These are phyloP conservation scores for Apostasia shenzhenica DNA, from an alignment of 106 monocot species.

Conservation along the genomic window DNA sequence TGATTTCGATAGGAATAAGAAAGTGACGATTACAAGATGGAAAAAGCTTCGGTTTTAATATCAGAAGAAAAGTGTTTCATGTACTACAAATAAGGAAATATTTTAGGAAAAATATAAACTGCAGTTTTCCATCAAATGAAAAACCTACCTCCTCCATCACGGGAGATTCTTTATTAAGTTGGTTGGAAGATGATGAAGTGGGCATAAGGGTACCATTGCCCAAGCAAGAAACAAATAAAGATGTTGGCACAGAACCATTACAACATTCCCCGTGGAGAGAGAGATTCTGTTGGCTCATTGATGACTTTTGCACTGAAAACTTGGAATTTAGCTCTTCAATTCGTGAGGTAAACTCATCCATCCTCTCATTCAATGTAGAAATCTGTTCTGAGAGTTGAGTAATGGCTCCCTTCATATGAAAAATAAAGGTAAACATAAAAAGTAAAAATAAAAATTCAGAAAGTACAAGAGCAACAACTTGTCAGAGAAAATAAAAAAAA, in stretches of 20 bases:
- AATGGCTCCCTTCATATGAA: slow-evolving; percentile 40
- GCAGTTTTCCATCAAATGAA: neutral
- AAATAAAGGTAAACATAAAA: neutral
- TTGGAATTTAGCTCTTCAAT: slow-evolving; percentile 83
- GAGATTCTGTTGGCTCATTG: slow-evolving; percentile 59
- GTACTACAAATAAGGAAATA: no score
- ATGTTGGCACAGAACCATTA: slow-evolving; percentile 57
- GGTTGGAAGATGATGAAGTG: slow-evolving; percentile 60
- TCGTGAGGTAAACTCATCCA: slow-evolving; percentile 71
- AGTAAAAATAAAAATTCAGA: neutral
- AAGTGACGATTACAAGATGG: no score
- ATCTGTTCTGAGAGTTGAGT: slow-evolving; percentile 82
- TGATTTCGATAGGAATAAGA: no score
- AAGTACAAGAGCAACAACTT: no score
- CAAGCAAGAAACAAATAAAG: slow-evolving; percentile 62
- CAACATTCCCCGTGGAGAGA: slow-evolving; percentile 46
- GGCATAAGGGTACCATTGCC: slow-evolving; percentile 69
- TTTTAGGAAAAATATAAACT: no score
- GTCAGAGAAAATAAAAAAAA: no score
- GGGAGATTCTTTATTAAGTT: slow-evolving; percentile 62
- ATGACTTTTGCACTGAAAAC: slow-evolving; percentile 35
- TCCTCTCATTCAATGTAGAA: slow-evolving; percentile 75
- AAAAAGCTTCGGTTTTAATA: no score
- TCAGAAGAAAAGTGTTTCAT: no score
- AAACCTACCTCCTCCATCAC: slow-evolving; percentile 76